These are phyloP conservation scores for Wickerhamiella vanderwaltii DNA, from an alignment of 805 yeast genomes.

Conservation along the genomic window DNA sequence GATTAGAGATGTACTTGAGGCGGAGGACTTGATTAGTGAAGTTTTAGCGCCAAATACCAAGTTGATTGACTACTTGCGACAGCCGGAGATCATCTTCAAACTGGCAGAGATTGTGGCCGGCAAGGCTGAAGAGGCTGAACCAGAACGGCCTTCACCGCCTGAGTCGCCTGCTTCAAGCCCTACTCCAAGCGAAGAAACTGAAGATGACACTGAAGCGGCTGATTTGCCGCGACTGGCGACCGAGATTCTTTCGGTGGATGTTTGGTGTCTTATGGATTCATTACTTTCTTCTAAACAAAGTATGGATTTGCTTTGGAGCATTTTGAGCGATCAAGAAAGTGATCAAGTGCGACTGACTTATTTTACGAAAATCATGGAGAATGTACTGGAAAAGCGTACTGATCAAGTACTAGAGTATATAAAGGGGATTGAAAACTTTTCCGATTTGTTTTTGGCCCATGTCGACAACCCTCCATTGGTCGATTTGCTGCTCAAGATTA, in stretches of 20 bases:
- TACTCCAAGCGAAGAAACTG: constrained; percentile 16
- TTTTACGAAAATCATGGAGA: constrained; percentile 86
- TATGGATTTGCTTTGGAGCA: constrained; percentile 63
- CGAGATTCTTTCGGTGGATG: constrained; percentile 81
- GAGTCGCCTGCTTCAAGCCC: constrained; percentile 14
- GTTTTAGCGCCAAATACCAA: constrained; percentile 59
- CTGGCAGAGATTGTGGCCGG: constrained; percentile 48
- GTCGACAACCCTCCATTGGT: constrained; percentile 87
- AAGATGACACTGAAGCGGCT: constrained; percentile 13
- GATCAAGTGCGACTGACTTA: constrained; percentile 49
- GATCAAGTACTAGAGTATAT: constrained; percentile 66
- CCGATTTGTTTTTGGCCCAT: constrained; percentile 69
- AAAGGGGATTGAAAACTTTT: constrained; percentile 53
- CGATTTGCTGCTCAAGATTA: constrained; percentile 81
- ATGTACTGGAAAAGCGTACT: constrained; percentile 76
- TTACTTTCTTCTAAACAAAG: constrained; percentile 63
- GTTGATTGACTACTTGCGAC: constrained; percentile 65
- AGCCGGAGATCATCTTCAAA: constrained; percentile 58
- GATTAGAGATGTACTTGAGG: constrained; percentile 48
- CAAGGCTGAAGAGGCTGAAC: constrained; percentile 14
- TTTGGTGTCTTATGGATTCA: constrained; percentile 86
- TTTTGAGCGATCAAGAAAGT: constrained; percentile 56
- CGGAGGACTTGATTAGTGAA: constrained; percentile 63
- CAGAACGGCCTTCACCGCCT: constrained; percentile 6
- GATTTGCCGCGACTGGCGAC: constrained; percentile 58